Conservation (phyloP, 192 early-diverging fungal genomes). For the Diversispora epigaea region DNA sequence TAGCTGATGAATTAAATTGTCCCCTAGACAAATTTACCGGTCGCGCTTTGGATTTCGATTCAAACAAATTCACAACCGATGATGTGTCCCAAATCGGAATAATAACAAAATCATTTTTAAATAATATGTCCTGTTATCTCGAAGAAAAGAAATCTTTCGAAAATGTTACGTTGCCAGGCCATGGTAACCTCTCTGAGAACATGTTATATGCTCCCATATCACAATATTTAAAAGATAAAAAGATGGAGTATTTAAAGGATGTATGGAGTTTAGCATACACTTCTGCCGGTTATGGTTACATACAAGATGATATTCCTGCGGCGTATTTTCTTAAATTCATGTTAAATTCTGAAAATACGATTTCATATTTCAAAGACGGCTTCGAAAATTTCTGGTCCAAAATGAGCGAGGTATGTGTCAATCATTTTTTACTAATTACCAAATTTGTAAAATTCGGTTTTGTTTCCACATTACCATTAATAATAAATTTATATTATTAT, state of each 20-base stretch:
- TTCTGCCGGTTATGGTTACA: constrained; percentile 23
- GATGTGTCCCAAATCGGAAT: neutral
- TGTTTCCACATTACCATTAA: neutral
- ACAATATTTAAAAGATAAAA: constrained; percentile 13
- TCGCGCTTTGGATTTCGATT: constrained; percentile 14
- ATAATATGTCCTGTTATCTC: constrained; percentile 11
- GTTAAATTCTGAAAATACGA: constrained; percentile 10
- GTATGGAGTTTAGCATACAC: constrained; percentile 26
- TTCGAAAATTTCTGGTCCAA: constrained; percentile 20
- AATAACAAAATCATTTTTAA: neutral
- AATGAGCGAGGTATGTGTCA: neutral
- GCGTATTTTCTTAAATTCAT: constrained; percentile 18
- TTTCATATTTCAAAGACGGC: constrained; percentile 11
- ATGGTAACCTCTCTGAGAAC: constrained; percentile 4
- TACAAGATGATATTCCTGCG: constrained; percentile 10
- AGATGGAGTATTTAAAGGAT: constrained; percentile 12
- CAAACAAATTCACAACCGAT: neutral
- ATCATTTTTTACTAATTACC: neutral
- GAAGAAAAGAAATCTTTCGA: neutral
- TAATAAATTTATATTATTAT: too few relatives aligned
- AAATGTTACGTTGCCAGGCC: neutral
- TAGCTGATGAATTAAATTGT: constrained; percentile 6
- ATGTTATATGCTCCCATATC: constrained; percentile 6
- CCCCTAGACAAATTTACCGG: constrained; percentile 20
- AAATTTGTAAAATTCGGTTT: neutral